Evolutionary conservation across 805 yeast species (phyloP), one percentile per base, ranked within the genome.

Genomic region (Candida orba): DNA sequence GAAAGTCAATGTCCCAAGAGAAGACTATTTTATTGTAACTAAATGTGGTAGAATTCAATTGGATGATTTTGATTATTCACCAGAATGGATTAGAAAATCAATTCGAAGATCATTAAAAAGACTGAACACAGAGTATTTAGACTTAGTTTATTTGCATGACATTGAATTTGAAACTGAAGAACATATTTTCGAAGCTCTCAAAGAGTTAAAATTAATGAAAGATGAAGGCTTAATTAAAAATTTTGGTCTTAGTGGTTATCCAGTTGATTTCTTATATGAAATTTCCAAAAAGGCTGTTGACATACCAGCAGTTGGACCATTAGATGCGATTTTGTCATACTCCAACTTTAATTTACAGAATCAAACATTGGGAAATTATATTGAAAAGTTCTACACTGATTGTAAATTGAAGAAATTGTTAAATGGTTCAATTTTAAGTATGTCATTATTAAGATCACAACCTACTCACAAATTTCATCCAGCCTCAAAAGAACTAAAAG

Each of bases 191-290:
- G 81, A 61, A 23, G 96, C 95, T 0, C 65, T 91, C 41, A 64
- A 60, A 24, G 81, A 79, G 51, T 67, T 88, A 51, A 73, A 67
- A 52, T 62, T 59, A 39, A 64, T 90, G 52, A 84, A 87, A 57
- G 52, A 69, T 6, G 78, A 77, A 50, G 95, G 95, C 0, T 33
- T 73, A 3, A 72, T 86, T 39, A 67, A 61, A 32, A 69, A 79
- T 51, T 72, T 90, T 48, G 97, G 98, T 9, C 64, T 88, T 32
- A 80, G 93, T 14, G 97, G 96, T 0, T 89, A 87, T 56, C 96
- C 97, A 0, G 80, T 91, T 22, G 78, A 78, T 17, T 80, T 76
- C 47, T 64, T 90, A 39, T 73, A 74, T 46, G 51, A 72, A 24
- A 67, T 85, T 14, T 79, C 87, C 2, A 49, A 34, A 43, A 56